phyloP scores from a whole-genome alignment of 23 red algal species.

The Cyanidiococcus yangmingshanensis region DNA sequence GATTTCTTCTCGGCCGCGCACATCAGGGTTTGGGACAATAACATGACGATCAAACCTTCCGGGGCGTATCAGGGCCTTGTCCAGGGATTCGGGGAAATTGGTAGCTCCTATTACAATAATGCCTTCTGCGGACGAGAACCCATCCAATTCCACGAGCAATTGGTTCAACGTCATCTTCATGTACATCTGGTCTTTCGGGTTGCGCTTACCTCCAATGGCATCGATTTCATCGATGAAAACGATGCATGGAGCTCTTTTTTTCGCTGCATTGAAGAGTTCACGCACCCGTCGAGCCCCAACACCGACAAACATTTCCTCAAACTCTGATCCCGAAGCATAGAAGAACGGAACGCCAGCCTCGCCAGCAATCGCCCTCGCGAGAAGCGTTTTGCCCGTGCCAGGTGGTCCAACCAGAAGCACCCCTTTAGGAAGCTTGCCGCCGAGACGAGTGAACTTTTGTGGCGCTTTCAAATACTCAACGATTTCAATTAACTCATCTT shows the following conservation, averaged over 20 bases:
- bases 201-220: conserved; percentile 81
- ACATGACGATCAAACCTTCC: conserved; percentile 96
- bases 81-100: conserved; percentile 91
- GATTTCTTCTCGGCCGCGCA: conserved; percentile 75
- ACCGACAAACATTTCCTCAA: conserved; percentile 99
- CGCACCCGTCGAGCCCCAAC: conserved; percentile 87
- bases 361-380: conserved; percentile 88
- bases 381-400: conserved; percentile 92
- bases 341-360: conserved; percentile 94
- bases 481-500: conserved; percentile 93
- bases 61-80: conserved; percentile 88
- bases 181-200: conserved; percentile 92
- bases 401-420: conserved; percentile 86
- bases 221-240: conserved; percentile 99
- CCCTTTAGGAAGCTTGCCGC: conserved; percentile 90
- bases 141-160: conserved; percentile 88
- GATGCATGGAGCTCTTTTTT: conserved; percentile 89
- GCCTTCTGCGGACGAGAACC: conserved; percentile 70
- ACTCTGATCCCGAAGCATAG: conserved; percentile 93
- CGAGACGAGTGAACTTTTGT: conserved; percentile 72
- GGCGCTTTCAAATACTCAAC: conserved; percentile 75
- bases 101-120: conserved; percentile 98
- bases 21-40: conserved; percentile 77
- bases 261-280: conserved; percentile 88
- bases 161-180: conserved; percentile 97